Conservation (phyloP, 2,329 filamentous ascomycete species). For the Scleromitrula shiraiana region DNA sequence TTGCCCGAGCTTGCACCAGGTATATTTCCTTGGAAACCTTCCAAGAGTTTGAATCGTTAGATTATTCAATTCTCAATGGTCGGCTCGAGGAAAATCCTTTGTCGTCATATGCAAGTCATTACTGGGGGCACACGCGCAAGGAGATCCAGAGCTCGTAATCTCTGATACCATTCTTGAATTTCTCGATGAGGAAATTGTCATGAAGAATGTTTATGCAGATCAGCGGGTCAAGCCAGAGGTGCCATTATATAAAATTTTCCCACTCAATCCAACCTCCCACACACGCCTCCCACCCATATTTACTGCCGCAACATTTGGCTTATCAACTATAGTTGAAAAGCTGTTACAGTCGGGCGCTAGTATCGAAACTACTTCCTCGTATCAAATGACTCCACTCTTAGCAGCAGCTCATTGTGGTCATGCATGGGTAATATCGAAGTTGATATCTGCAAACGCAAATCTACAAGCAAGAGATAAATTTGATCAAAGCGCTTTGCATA, state of each 20-base stretch:
- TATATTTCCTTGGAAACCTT: conserved; percentile 25
- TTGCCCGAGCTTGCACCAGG: conserved; percentile 16
- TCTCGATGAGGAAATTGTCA: background rate
- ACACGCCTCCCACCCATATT: background rate
- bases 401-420: background rate
- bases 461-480: background rate
- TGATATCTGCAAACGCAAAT: background rate
- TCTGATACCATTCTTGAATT: background rate
- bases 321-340: background rate
- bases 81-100: conserved; percentile 21
- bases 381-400: background rate
- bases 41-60: conserved; percentile 11
- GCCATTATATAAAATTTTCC: too few relatives aligned
- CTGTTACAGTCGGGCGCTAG: background rate
- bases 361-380: background rate
- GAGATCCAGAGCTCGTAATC: background rate
- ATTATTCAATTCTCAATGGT: background rate
- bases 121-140: conserved; percentile 30
- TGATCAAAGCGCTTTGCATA: background rate
- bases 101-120: conserved; percentile 26
- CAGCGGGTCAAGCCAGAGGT: too few relatives aligned
- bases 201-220: background rate
- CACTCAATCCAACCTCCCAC: background rate
- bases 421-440: background rate
- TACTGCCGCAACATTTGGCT: background rate